Conservation (phyloP, 2,329 filamentous ascomycete species). For the Stachybotrys chlorohalonatus region DNA sequence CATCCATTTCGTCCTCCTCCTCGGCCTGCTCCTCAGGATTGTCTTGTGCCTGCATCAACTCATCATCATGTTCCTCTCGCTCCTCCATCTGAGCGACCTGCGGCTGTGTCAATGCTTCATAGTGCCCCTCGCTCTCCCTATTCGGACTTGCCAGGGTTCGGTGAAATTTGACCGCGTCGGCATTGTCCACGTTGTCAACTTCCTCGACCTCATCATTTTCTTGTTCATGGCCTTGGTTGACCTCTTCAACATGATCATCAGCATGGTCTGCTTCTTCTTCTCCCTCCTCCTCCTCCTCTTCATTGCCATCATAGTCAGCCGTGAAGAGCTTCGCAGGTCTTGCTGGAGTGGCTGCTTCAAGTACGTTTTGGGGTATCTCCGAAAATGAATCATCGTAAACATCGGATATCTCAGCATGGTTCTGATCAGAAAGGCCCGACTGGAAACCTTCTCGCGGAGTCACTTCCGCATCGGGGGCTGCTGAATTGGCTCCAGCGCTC, state of each 20-base stretch:
- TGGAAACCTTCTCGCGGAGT: slow-evolving; percentile 2
- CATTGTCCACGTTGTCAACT: no score
- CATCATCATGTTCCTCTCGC: no score
- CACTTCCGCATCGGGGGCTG: not conserved
- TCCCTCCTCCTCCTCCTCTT: not conserved
- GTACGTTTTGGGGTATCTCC: slow-evolving; percentile 41
- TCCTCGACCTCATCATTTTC: no score
- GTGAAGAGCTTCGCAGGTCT: slow-evolving; percentile 7
- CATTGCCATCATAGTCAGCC: not conserved
- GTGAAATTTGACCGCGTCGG: no score
- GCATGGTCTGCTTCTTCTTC: slow-evolving; percentile 1
- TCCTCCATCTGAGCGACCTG: no score
- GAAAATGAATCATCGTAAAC: slow-evolving; percentile 48
- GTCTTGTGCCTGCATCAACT: no score
- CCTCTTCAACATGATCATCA: not conserved
- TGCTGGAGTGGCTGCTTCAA: slow-evolving; percentile 39
- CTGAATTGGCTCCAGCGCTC: slow-evolving; percentile 9
- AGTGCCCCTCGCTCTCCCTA: no score
- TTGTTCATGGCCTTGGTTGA: no score
- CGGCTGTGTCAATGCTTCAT: no score
- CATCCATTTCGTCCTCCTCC: not conserved
- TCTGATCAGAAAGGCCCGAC: slow-evolving; percentile 2
- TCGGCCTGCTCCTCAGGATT: not conserved
- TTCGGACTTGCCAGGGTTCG: no score
- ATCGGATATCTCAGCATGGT: slow-evolving; percentile 20